Evolutionary conservation across 345 rosid species (phyloP).

Genomic region (Passiflora organensis): DNA sequence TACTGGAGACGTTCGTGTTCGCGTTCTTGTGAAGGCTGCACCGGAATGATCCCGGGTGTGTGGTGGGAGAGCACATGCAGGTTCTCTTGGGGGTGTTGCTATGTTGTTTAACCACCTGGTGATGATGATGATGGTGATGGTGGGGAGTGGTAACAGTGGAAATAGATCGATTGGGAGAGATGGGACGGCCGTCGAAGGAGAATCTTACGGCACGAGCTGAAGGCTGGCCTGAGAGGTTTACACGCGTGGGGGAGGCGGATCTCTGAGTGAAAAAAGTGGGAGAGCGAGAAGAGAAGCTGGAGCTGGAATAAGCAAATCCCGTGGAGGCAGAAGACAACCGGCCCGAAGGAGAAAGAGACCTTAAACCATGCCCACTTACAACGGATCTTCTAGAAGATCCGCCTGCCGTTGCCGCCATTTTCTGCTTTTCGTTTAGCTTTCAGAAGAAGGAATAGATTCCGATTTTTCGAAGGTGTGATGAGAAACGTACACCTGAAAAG

Average conservation of each 20-base stretch:
- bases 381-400: slow-evolving; percentile 37
- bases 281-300: slow-evolving; percentile 45
- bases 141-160: slow-evolving; percentile 11
- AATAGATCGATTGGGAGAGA: slow-evolving; percentile 28
- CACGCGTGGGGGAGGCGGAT: slow-evolving; percentile 53
- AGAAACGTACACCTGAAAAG: not conserved
- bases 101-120: slow-evolving; percentile 27
- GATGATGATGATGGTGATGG: too few relatives aligned
- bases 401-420: slow-evolving; percentile 42
- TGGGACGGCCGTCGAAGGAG: slow-evolving; percentile 39
- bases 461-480: not conserved
- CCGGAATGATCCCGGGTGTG: slow-evolving; percentile 50
- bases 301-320: slow-evolving; percentile 45
- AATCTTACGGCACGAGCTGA: slow-evolving; percentile 35
- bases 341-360: slow-evolving; percentile 42
- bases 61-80: slow-evolving; percentile 46
- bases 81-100: slow-evolving; percentile 15
- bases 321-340: slow-evolving; percentile 38
- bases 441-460: too few relatives aligned
- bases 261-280: slow-evolving; percentile 32
- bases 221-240: slow-evolving; percentile 26
- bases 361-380: slow-evolving; percentile 30
- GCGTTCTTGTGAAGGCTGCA: slow-evolving; percentile 41
- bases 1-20: slow-evolving; percentile 68
- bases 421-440: not conserved